Conservation (phyloP, 169 alveolate species). For the Plasmodium gonderi region DNA sequence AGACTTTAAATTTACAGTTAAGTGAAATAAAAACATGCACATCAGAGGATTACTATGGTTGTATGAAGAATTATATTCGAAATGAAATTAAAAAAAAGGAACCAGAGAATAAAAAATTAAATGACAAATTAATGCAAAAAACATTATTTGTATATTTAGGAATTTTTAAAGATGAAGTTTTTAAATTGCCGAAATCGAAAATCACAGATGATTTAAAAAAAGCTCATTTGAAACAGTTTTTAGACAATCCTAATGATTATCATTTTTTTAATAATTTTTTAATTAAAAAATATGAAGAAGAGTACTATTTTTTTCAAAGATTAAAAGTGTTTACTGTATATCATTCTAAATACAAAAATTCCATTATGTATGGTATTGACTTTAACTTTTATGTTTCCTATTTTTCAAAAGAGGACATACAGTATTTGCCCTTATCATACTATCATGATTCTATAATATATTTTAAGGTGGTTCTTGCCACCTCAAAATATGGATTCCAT, state of each 20-base stretch:
- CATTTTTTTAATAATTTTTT: slow-evolving; percentile 55
- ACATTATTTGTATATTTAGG: slow-evolving; percentile 43
- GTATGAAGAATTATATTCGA: slow-evolving; percentile 32
- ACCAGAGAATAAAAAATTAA: background rate
- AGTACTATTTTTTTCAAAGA: slow-evolving; percentile 34
- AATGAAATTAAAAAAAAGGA: background rate
- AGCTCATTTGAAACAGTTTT: slow-evolving; percentile 43
- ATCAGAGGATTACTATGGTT: slow-evolving; percentile 17
- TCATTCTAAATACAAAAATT: slow-evolving; percentile 44
- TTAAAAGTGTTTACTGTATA: slow-evolving; percentile 28
- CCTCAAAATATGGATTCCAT: slow-evolving; percentile 49
- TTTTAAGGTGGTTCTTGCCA: slow-evolving; percentile 55
- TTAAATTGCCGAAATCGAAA: slow-evolving; percentile 49
- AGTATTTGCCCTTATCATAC: slow-evolving; percentile 55
- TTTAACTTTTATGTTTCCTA: slow-evolving; percentile 65
- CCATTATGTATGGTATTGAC: slow-evolving; percentile 45
- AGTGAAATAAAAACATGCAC: slow-evolving; percentile 19
- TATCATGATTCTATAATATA: slow-evolving; percentile 67
- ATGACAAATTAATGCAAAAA: slow-evolving; percentile 12
- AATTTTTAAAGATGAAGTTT: slow-evolving; percentile 47
- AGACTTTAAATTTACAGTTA: slow-evolving; percentile 40
- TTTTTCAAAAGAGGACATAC: slow-evolving; percentile 35
- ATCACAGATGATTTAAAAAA: slow-evolving; percentile 48
- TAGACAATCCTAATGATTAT: slow-evolving; percentile 19
- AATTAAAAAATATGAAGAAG: slow-evolving; percentile 55